Base-by-base conservation (phyloP, 2,329 filamentous ascomycete species). In the Monilinia laxa region DNA sequence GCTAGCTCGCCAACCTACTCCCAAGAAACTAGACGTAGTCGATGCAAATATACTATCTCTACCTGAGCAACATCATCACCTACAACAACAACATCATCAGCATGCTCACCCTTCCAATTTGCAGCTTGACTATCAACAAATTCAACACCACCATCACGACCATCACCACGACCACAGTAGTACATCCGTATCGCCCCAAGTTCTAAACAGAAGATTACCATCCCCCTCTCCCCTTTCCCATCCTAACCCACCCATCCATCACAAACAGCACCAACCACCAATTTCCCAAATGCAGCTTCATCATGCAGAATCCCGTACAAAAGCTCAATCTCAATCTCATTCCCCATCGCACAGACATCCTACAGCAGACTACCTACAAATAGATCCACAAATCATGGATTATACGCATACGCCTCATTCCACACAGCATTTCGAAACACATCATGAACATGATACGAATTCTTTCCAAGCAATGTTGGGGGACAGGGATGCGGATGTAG, bases 351-450 rank as follows among this genome's bases (percentile, higher is more conserved):
- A 28, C 25, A 42, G 38, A 35, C 40, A 62, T 52, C 5, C 54
- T 25, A 45, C 38, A 18, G 68, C 69, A 28, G 70, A 72, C 28
- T 76, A 83, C 53, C 80, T 87, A 76, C 85, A 85, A 2, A 80
- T 53, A 20, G 86, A 89, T 68, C 85, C 86, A 2, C 85, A 85
- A 49, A 85, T 88, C 58, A 87, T 87, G 80, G 79, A 82, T 70
- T 81, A 82, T 25, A 66, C 58, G 16, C 58, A 66, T 25, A 28
- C 49, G 31, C 47, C 63, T 16, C 56, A 66, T 52, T 54, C 58
- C 23, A n/a, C 67, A n/a, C 52, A 64, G 3, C 58, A 67, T 52
- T 64, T 63, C 18, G 64, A 67, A 35, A 54, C 67, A 7, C 65
- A 70, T 52, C 58, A 68, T 65, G 64, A 68, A 40, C 47, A 63